Conservation (phyloP, 2,329 filamentous ascomycete species). For the Coniochaeta prunicola region DNA sequence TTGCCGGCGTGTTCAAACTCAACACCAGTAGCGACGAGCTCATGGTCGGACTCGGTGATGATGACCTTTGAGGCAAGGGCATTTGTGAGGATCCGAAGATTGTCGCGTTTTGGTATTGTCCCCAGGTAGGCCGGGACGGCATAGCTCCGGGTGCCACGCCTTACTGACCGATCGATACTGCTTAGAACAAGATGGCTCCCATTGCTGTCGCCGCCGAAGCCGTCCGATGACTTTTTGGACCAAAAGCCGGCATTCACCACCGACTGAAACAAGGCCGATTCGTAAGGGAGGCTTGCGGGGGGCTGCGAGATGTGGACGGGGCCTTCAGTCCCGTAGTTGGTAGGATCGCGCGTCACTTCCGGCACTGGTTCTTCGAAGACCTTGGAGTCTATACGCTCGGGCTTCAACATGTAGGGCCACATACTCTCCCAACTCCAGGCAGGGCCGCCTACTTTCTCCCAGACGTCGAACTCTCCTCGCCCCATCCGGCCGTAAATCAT, state of each 20-base stretch:
- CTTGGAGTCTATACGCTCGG: too few relatives aligned
- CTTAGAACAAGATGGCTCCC: constrained; percentile 13
- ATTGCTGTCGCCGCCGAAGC: constrained; percentile 14
- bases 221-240: constrained; percentile 23
- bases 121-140: constrained; percentile 23
- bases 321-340: constrained; percentile 27
- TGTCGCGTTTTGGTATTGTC: constrained; percentile 22
- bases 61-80: constrained; percentile 25
- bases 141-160: constrained; percentile 19
- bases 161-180: constrained; percentile 13
- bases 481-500: constrained; percentile 19
- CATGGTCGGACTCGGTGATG: constrained; percentile 15
- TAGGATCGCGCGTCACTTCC: constrained; percentile 16
- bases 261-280: constrained; percentile 30
- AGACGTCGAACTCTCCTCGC: constrained; percentile 17
- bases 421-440: constrained; percentile 19
- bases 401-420: constrained; percentile 25
- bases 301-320: constrained; percentile 29
- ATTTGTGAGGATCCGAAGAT: constrained; percentile 25
- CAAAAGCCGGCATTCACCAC: constrained; percentile 26
- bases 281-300: constrained; percentile 22
- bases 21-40: constrained; percentile 25
- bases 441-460: constrained; percentile 18
- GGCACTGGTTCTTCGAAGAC: constrained; percentile 21
- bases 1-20: constrained; percentile 17